Percentiles rank a stretch among this genome's conserved stretches.
Conservation (phyloP, 345 rosid genomes). For the Lumnitzera racemosa region DNA sequence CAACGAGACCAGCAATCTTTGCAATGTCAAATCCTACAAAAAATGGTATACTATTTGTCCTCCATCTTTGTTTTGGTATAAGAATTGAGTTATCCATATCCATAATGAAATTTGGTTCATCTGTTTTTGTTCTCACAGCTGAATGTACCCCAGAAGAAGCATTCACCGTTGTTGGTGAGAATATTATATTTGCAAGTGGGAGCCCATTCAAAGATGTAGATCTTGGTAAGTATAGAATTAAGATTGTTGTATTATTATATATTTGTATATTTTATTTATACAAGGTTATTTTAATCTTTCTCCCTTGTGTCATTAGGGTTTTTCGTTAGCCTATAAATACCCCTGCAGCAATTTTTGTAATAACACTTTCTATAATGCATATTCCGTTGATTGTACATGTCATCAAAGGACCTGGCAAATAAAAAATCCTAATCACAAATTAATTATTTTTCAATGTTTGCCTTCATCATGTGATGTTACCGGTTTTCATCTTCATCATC, state of each 20-base stretch:
- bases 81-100: not conserved
- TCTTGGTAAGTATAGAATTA: conserved; percentile 50
- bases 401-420: too few relatives aligned
- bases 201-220: conserved; percentile 88
- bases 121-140: conserved; percentile 33
- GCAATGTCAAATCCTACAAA: conserved; percentile 98
- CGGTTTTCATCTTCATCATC: too few relatives aligned
- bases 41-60: conserved; percentile 43
- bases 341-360: too few relatives aligned
- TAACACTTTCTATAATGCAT: too few relatives aligned
- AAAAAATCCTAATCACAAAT: too few relatives aligned
- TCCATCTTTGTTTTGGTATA: not conserved
- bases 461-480: too few relatives aligned
- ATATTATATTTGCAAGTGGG: conserved; percentile 90
- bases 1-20: conserved; percentile 95
- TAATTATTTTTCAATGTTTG: too few relatives aligned
- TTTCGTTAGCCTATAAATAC: too few relatives aligned
- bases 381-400: too few relatives aligned
- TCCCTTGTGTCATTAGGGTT: too few relatives aligned
- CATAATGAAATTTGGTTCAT: conserved; percentile 2
- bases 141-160: conserved; percentile 97
- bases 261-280: too few relatives aligned
- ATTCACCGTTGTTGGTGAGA: conserved; percentile 84
- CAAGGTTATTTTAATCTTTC: too few relatives aligned
- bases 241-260: conserved; percentile 6